Base-by-base conservation (phyloP, 371 early-diverging fungal species). In the Circinella umbellata region DNA sequence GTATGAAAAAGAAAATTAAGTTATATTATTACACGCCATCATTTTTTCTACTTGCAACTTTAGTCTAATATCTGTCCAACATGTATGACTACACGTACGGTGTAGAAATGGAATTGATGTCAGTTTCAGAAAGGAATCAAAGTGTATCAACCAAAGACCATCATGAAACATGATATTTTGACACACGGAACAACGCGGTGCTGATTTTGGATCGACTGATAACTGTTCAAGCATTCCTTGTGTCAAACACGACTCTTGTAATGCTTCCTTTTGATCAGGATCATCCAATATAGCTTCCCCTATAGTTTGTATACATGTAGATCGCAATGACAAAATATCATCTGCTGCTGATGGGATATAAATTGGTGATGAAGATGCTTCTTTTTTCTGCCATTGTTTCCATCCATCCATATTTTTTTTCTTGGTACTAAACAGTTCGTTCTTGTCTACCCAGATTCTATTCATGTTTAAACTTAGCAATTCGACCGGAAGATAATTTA, bases 401-500 rank as follows among this genome's bases (percentile, higher is more conserved):
- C 51, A 53, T 6, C 34, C 27, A 20, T n/a, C 15, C 37, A n/a
- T 42, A 48, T 20, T 47, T 15, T 48, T n/a, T 61, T 60, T 48
- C 62, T 48, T 61, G 20, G 14, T 4, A 61, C 39, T 68, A 37
- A 35, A 49, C 48, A 47, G 14, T 68, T 69, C 78, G 68, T 88
- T 86, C 1, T 73, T 73, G 27, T 83, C 87, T 15, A 81, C 63
- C 78, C 86, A 76, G 13, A 84, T 55, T 4, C 69, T 66, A 0
- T 69, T 61, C 27, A 85, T 47, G 1, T 70, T 63, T 55, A 82
- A 54, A 34, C 61, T 53, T 10, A 73, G 66, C 4, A 91, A 39
- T 27, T 79, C 75, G 4, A 75, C 74, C 3, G 91, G 90, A 27
- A 92, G 73, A 9, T 64, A 69, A 17, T 66, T 67, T 42, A 91